These are phyloP conservation scores for Alnus rubra DNA, from an alignment of 306 rosid species.

Conservation along the genomic window DNA sequence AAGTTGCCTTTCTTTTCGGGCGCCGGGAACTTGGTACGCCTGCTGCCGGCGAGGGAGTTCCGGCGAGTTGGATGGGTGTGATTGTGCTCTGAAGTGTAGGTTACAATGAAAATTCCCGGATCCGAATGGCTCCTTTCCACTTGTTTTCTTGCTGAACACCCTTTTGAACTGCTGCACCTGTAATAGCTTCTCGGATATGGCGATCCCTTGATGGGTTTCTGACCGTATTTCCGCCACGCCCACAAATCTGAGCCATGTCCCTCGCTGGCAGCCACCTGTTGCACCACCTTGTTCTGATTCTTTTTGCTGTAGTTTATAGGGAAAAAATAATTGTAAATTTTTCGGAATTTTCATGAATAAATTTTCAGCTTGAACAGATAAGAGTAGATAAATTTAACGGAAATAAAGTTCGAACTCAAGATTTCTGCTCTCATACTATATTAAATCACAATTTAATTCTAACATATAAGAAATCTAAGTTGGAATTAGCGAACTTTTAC, in stretches of 20 bases:
- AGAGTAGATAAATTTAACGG: no score
- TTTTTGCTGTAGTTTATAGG: slow-evolving; percentile 45
- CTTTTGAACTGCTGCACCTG: slow-evolving; percentile 82
- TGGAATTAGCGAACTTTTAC: neutral
- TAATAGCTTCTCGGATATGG: slow-evolving; percentile 93
- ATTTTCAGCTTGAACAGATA: no score
- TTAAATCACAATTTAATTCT: no score
- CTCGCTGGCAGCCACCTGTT: slow-evolving; percentile 52
- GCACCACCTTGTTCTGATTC: slow-evolving; percentile 60
- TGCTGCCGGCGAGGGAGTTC: slow-evolving; percentile 52
- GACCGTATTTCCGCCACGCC: slow-evolving; percentile 99
- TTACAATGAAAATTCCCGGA: slow-evolving; percentile 58
- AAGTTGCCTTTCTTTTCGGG: neutral
- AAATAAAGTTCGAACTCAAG: no score
- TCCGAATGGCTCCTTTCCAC: slow-evolving; percentile 74
- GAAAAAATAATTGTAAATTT: neutral
- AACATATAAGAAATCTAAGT: no score
- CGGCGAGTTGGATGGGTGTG: slow-evolving; percentile 69
- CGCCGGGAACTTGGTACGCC: slow-evolving; percentile 39
- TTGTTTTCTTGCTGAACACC: slow-evolving; percentile 82
- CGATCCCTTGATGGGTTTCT: slow-evolving; percentile 94
- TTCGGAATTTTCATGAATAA: no score
- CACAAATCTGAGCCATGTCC: slow-evolving; percentile 60
- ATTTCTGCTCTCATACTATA: no score
- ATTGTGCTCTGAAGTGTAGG: slow-evolving; percentile 78